phyloP scores from a whole-genome alignment of 768 basidiomycete genomes.

The Ramaria sp. region DNA sequence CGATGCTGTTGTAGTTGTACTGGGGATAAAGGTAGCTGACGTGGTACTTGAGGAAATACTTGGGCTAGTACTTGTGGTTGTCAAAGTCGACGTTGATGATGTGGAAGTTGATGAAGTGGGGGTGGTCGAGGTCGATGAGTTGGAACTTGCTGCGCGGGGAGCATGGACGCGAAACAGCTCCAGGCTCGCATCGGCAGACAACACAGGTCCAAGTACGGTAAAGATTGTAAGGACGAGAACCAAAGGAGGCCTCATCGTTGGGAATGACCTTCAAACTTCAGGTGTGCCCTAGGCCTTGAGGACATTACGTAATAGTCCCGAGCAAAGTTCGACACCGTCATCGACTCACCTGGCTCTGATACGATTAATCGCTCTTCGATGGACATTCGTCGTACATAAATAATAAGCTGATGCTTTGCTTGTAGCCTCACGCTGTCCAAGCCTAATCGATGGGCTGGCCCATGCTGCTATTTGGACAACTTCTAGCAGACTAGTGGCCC shows the following conservation, averaged over 20 bases:
- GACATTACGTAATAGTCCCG: too few species aligned
- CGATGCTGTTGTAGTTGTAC: neutral
- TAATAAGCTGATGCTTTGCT: too few species aligned
- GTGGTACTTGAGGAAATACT: neutral
- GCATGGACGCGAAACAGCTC: too few species aligned
- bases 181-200: neutral
- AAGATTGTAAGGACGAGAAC: conserved; percentile 1
- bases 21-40: neutral
- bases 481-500: too few species aligned
- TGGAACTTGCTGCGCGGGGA: neutral
- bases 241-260: neutral
- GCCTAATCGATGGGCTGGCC: too few species aligned
- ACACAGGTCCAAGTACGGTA: neutral
- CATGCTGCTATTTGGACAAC: too few species aligned
- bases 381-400: too few species aligned
- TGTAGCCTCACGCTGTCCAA: too few species aligned
- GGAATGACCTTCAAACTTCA: neutral
- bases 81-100: neutral
- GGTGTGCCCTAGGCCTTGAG: too few species aligned
- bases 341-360: too few species aligned
- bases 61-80: neutral
- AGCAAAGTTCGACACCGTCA: too few species aligned
- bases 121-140: neutral
- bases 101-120: neutral
- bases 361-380: too few species aligned